A percentile compares a stretch with the other conserved stretches of the same genome.
Conservation (phyloP, 2,329 filamentous ascomycete genomes). For the Nannizziopsis barbatae region DNA sequence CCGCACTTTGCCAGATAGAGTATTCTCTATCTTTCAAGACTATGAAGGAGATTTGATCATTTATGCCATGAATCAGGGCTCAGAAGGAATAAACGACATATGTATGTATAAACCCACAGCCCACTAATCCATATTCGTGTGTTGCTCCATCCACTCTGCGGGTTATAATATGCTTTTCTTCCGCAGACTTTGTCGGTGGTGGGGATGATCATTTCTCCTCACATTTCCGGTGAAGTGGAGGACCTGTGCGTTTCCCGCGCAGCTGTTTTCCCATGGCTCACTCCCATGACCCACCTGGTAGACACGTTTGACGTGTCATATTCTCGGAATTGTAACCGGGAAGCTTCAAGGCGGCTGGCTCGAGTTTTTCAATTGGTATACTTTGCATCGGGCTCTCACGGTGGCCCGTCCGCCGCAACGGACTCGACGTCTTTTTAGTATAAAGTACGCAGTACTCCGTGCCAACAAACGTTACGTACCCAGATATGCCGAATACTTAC, state of each 20-base stretch:
- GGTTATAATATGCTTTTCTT: background rate
- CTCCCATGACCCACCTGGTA: conserved; percentile 3
- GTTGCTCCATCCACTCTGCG: too few species aligned
- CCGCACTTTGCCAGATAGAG: too few species aligned
- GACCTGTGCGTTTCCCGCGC: conserved; percentile 3
- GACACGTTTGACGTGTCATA: conserved; percentile 11
- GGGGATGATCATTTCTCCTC: background rate
- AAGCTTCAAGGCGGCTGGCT: background rate
- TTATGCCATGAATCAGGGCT: too few species aligned
- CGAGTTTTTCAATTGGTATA: background rate
- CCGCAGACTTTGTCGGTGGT: background rate
- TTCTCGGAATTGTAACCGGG: conserved; percentile 9
- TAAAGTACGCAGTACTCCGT: too few species aligned
- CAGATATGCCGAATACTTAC: too few species aligned
- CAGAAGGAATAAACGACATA: too few species aligned
- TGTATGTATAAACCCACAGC: too few species aligned
- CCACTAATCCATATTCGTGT: too few species aligned
- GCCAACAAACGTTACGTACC: too few species aligned
- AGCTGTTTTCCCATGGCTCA: background rate
- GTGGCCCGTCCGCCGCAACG: background rate
- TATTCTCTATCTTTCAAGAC: too few species aligned
- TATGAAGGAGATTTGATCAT: too few species aligned
- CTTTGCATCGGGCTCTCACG: conserved; percentile 1
- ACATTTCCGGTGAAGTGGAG: background rate
- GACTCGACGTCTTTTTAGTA: background rate